Evolutionary conservation across 352 stramenopile genomes (phyloP).

Genomic region (Pythium brassicae): DNA sequence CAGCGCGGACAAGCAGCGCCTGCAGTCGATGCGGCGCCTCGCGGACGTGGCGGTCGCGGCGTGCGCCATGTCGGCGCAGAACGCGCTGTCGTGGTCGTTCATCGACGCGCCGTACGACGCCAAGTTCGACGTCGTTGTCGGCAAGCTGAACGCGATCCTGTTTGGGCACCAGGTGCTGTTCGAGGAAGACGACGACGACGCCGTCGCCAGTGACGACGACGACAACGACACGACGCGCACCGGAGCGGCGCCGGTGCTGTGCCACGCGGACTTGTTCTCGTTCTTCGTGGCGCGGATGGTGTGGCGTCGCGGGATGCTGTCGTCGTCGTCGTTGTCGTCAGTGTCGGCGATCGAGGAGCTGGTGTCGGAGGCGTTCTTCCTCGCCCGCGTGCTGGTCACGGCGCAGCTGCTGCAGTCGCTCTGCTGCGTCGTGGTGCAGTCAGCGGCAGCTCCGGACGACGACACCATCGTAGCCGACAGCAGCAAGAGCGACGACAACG

Average conservation of each 20-base stretch:
- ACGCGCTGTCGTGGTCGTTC: constrained; percentile 36
- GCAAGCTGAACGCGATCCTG: constrained; percentile 49
- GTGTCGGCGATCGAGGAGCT: constrained; percentile 27
- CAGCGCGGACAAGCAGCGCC: constrained; percentile 34
- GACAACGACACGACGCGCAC: constrained; percentile 7
- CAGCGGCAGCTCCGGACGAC: constrained; percentile 4
- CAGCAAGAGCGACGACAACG: background rate
- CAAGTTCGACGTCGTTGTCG: constrained; percentile 44
- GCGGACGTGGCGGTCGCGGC: constrained; percentile 36
- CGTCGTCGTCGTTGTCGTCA: constrained; percentile 23
- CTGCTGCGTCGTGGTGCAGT: constrained; percentile 23
- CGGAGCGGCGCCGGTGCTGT: constrained; percentile 37
- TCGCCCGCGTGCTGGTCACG: constrained; percentile 47
- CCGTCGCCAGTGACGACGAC: background rate
- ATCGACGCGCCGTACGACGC: constrained; percentile 33
- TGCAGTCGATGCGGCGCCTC: constrained; percentile 59
- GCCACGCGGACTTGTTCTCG: constrained; percentile 41
- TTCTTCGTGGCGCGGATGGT: constrained; percentile 52
- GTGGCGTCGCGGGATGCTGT: constrained; percentile 28
- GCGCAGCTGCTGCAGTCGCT: constrained; percentile 59
- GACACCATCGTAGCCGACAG: background rate
- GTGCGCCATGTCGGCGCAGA: constrained; percentile 34
- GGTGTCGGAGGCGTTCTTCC: constrained; percentile 52
- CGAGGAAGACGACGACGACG: constrained; percentile 35
- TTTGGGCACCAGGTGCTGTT: constrained; percentile 75